Conservation (phyloP, 169 alveolate species). For the Plasmodium ovale region DNA sequence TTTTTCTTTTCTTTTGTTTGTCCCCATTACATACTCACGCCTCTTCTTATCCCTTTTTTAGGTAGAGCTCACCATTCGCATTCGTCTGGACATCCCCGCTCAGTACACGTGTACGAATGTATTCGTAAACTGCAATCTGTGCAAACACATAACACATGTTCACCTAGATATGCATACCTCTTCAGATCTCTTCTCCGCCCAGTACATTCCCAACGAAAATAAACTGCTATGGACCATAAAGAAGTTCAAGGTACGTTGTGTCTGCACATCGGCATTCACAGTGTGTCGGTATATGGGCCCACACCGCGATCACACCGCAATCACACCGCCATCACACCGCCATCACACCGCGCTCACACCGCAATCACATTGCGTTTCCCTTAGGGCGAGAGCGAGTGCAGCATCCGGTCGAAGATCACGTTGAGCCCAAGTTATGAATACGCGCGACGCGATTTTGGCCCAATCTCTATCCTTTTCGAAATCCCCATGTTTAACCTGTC, state of each 20-base stretch:
- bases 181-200: constrained; percentile 75
- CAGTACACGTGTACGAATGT: constrained; percentile 69
- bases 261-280: background rate
- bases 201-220: constrained; percentile 88
- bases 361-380: background rate
- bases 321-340: background rate
- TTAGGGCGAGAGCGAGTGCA: constrained; percentile 53
- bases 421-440: constrained; percentile 79
- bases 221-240: constrained; percentile 92
- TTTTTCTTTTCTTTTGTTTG: background rate
- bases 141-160: constrained; percentile 60
- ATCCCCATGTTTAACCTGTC: constrained; percentile 96
- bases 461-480: constrained; percentile 93
- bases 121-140: constrained; percentile 33
- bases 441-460: constrained; percentile 92
- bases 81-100: constrained; percentile 25
- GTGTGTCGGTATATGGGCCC: background rate
- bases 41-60: background rate
- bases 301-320: background rate
- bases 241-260: constrained; percentile 91
- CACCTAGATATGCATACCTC: constrained; percentile 22
- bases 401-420: constrained; percentile 77
- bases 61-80: constrained; percentile 54
- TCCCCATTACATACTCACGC: background rate
- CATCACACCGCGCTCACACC: background rate